A percentile compares a stretch with the other conserved stretches of the same genome.
phyloP scores from a whole-genome alignment of 208 protist species.

The Leishmania major region DNA sequence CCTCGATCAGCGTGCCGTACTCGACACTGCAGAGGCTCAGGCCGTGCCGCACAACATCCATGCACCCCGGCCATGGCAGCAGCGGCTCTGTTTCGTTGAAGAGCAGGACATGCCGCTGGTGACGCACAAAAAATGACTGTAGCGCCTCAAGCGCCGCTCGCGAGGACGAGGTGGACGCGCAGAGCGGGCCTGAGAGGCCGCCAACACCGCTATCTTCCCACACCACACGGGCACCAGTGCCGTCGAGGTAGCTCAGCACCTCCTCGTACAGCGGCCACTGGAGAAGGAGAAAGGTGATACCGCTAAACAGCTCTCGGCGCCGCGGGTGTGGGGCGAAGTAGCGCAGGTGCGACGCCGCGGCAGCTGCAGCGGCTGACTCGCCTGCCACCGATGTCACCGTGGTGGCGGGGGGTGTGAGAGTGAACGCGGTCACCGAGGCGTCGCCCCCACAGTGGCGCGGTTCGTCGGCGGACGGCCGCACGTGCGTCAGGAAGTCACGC shows the following conservation, averaged over 20 bases:
- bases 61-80: conserved; percentile 40
- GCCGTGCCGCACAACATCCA: conserved; percentile 37
- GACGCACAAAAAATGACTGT: conserved; percentile 36
- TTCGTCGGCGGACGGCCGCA: neutral
- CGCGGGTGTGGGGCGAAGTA: conserved; percentile 37
- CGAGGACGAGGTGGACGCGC: neutral
- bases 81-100: conserved; percentile 51
- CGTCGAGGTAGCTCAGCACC: conserved; percentile 49
- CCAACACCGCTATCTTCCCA: conserved; percentile 39
- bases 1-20: conserved; percentile 50
- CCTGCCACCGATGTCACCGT: neutral
- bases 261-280: conserved; percentile 66
- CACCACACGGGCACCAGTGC: conserved; percentile 46
- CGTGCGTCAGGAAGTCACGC: conserved; percentile 18
- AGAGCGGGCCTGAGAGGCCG: neutral
- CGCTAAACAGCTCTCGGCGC: conserved; percentile 51
- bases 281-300: conserved; percentile 59
- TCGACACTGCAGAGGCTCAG: conserved; percentile 55
- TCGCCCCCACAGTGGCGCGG: neutral
- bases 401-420: neutral
- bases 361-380: neutral
- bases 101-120: conserved; percentile 58
- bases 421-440: neutral
- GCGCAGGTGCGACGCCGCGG: conserved; percentile 3
- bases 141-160: conserved; percentile 11